Evolutionary conservation across 257 asterid species (phyloP).

Genomic region (Euphrasia confusa): DNA sequence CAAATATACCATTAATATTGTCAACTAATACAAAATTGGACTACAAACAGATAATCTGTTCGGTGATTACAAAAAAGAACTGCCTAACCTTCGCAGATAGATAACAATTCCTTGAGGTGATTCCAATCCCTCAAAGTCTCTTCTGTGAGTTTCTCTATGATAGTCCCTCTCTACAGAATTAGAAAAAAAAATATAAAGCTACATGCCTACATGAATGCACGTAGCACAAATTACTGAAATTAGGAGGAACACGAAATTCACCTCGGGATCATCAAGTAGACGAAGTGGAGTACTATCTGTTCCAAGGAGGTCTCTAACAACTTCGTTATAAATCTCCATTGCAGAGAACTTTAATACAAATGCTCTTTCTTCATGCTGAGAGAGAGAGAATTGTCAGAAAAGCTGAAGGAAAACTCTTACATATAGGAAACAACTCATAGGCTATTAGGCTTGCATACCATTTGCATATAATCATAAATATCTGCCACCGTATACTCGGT

Average conservation of each 20-base stretch:
- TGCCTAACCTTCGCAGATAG: conserved; percentile 80
- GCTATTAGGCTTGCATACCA: conserved; percentile 23
- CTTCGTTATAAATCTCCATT: conserved; percentile 95
- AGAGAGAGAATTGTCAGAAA: background rate
- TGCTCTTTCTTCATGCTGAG: conserved; percentile 92
- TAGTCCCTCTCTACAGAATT: conserved; percentile 71
- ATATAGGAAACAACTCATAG: no score
- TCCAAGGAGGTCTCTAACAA: conserved; percentile 90
- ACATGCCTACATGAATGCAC: conserved; percentile 6
- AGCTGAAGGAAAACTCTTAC: no score
- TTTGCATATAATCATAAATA: conserved; percentile 41
- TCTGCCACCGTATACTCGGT: conserved; percentile 90
- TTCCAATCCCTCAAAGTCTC: conserved; percentile 86
- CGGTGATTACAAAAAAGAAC: conserved; percentile 11
- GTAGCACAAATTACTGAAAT: no score
- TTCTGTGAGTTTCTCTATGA: conserved; percentile 88
- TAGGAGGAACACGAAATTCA: conserved; percentile 37
- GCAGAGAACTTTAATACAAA: conserved; percentile 92
- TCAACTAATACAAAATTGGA: conserved; percentile 10
- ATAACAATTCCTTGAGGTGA: conserved; percentile 82
- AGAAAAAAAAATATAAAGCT: conserved; percentile 24
- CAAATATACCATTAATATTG: conserved; percentile 8
- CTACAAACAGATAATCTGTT: background rate
- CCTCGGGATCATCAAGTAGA: conserved; percentile 97
- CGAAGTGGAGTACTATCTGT: conserved; percentile 74